Conservation (phyloP, 371 early-diverging fungal genomes). For the Mucor indicus region DNA sequence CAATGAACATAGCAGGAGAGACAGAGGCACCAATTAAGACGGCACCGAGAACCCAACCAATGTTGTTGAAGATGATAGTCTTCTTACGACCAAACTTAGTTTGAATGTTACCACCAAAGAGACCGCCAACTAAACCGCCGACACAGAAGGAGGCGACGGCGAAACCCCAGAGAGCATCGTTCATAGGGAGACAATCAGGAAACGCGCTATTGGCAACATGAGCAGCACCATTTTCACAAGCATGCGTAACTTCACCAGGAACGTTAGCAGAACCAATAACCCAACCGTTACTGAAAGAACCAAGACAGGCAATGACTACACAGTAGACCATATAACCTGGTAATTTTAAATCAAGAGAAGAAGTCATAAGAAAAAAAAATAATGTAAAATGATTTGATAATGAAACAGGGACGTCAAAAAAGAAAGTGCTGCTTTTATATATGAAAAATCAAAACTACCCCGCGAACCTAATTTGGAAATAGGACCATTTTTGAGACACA, state of each 20-base stretch:
- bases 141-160: slow-evolving; percentile 64
- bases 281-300: slow-evolving; percentile 41
- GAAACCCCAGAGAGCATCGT: slow-evolving; percentile 44
- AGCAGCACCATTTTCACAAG: slow-evolving; percentile 17
- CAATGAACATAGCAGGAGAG: slow-evolving; percentile 59
- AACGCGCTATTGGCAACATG: slow-evolving; percentile 7
- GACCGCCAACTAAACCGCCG: slow-evolving; percentile 72
- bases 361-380: no score
- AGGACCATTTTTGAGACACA: no score
- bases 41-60: slow-evolving; percentile 61
- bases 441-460: no score
- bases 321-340: slow-evolving; percentile 41
- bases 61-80: slow-evolving; percentile 59
- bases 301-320: slow-evolving; percentile 33
- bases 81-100: slow-evolving; percentile 62
- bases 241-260: slow-evolving; percentile 31
- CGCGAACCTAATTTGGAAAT: no score
- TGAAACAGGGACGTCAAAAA: no score
- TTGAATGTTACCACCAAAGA: slow-evolving; percentile 55
- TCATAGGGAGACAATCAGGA: slow-evolving; percentile 33
- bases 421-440: no score
- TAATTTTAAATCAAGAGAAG: slow-evolving; percentile 28
- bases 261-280: slow-evolving; percentile 51
- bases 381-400: no score
- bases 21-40: slow-evolving; percentile 58